Base-by-base conservation (phyloP, 352 stramenopile species). In the Phytophthora nicotianae region DNA sequence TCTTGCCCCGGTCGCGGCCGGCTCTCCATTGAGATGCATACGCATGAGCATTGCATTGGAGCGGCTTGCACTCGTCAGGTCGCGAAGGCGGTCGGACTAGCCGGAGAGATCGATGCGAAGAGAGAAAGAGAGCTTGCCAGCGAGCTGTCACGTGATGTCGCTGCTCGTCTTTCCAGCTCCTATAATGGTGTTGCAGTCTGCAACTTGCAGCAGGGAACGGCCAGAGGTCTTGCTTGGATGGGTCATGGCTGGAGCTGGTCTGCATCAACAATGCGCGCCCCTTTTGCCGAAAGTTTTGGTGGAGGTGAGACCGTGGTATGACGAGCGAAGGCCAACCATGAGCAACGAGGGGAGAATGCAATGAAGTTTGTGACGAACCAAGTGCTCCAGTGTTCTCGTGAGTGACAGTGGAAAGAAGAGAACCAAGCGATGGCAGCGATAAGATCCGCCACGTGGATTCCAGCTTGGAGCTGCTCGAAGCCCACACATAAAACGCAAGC, bases 271-370 rank as follows among this genome's bases (percentile, higher is more conserved):
- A 47, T 14, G 50, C n/a, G n/a, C n/a, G n/a, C n/a, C n/a, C n/a
- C n/a, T n/a, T n/a, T n/a, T n/a, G n/a, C n/a, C n/a, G n/a, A n/a
- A n/a, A n/a, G n/a, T n/a, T n/a, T n/a, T n/a, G n/a, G n/a, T n/a
- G n/a, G n/a, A n/a, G n/a, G n/a, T n/a, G n/a, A n/a, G n/a, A n/a
- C n/a, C n/a, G n/a, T n/a, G n/a, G n/a, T n/a, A n/a, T n/a, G n/a
- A n/a, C n/a, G n/a, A n/a, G n/a, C n/a, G n/a, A n/a, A n/a, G n/a
- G n/a, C n/a, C 23, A 37, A n/a, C 24, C 16, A 10, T 54, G 47
- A 69, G 54, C 54, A 69, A 60, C 53, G 17, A 32, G 5, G 38
- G 56, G 58, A 62, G 58, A 42, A 62, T 50, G 32, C 58, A 20
- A 48, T 14, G 14, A 41, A 11, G 4, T 41, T 42, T 17, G 19